Evolutionary conservation across 495 filamentous ascomycete species (phyloP), one percentile per base, ranked within the genome.

Genomic region (Sordaria brevicollis): DNA sequence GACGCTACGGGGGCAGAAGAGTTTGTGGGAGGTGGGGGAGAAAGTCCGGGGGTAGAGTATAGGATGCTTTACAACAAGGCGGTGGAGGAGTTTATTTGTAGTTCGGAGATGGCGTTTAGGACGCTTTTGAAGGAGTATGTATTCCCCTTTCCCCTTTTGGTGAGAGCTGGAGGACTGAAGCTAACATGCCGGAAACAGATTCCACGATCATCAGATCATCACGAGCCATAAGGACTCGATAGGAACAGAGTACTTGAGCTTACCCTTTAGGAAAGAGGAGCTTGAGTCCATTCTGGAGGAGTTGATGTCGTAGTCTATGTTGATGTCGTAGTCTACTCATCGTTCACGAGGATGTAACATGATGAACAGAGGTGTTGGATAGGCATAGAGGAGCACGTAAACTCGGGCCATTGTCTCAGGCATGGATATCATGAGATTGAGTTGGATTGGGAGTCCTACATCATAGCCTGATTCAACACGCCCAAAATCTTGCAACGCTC

Each of bases 121-220:
- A 94, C 92, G 35, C 71, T 99, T 79, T 78, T 99, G 75, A 98
- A 97, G 81, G 95, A 99, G 86, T 93, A 80, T 65, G 90, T 81
- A 34, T 8, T 65, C 36, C 36, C 65, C 65, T 39, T 65, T 21
- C 38, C 43, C 36, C n/a, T 11, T 34, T 35, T 37, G 54, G n/a
- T 31, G 8, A 41, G 43, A 21, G 15, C 5, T 10, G 31, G 65
- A 31, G 33, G 17, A 29, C 11, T 35, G 35, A 31, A 13, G 68
- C 79, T 82, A 68, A 84, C 73, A 34, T 1, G 5, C 11, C 13
- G 29, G 17, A 57, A 35, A 65, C 73, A 90, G 88, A 79, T 96
- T 99, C 79, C 92, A 96, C 76, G 95, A 99, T 74, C 95, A 99
- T 81, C 92, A 97, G 74, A 98, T 98, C 90, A 88, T 99, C 70